Evolutionary conservation across 1,284 basidiomycete species (phyloP), one percentile per base, ranked within the genome.

Genomic region (Ceratobasidium sp.): DNA sequence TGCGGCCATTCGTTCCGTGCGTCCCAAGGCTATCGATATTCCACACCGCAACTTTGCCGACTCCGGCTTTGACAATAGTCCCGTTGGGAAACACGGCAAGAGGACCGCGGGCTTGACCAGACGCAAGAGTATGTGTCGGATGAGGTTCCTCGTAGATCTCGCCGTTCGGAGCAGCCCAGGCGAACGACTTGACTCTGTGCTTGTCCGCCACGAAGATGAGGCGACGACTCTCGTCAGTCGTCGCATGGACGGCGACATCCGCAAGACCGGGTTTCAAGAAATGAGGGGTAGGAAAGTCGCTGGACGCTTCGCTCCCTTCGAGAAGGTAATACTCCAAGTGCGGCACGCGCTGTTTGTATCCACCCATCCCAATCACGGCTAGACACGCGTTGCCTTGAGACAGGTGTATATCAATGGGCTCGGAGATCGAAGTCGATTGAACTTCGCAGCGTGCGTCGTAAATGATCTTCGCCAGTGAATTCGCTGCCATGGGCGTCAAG

Each of bases 101-200:
- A 5, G 68, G 68, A 54, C 68, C 68, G n/a, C 9, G 34, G 11
- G 34, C 15, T n/a, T 56, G 67, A 15, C 9, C 7, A 19, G 73
- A 67, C 17, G 52, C 40, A n/a, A 76, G 44, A n/a, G 74, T 76
- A 57, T 76, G 74, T 1, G 49, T 34, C 15, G 73, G 61, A 29
- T 66, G n/a, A 11, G 61, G 17, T 17, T 44, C 43, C 8, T 40
- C 34, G n/a, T 44, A 22, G 22, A 40, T 19, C 17, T 54, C 52
- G 8, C 29, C 61, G 32, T 51, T 52, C 19, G 57, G 29, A 13
- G 22, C 22, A 13, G 40, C 73, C 59, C 59, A 76, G 17, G 34
- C 15, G 51, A 49, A 66, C 9, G 43, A 64, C 37, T 76, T 76
- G 46, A 76, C 52, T 11, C 73, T 44, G 2, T 49, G 13, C 15